Base-by-base conservation (phyloP, 495 filamentous ascomycete species). In the Entonaema liquescens region DNA sequence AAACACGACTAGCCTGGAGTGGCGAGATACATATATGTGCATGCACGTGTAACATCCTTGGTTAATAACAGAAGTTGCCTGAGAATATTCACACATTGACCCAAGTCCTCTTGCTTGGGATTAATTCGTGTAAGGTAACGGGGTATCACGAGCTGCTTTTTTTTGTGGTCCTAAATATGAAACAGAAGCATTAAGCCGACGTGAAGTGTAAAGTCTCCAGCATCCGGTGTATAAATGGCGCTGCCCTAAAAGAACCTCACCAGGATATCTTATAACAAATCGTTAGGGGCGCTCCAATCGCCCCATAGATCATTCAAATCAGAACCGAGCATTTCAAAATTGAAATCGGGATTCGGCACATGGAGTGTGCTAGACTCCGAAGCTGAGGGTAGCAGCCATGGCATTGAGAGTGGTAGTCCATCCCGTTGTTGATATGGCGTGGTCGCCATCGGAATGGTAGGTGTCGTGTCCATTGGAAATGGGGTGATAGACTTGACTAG, bases 271-370 rank as follows among this genome's bases (percentile, higher is more conserved):
- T 55, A 77, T 15, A 52, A 11, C 44, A 72, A 70, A 13, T 74
- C 75, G 33, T 59, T 42, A 26, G 42, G 42, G 1, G 28, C 53
- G 8, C 65, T 65, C 73, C 73, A 78, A 47, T 77, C 75, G 15
- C 74, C 76, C 76, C 76, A 78, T 23, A 78, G 36, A 6, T 77
- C 74, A 44, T 75, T 78, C 15, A 78, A 47, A 38, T 78, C 73
- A 12, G 73, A 74, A 5, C 76, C 76, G 17, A 78, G 62, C 36
- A 75, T 52, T 17, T 78, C 76, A 33, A 78, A 75, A 58, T 71
- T 78, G 58, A 75, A 74, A 17, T 78, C 76, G 17, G 74, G 71
- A 63, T 77, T 78, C 7, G 68, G 66, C 9, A 65, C 62, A 0
- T 56, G 54, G 21, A 75, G 25, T n/a, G 65, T 67, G 35, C 38